Evolutionary conservation across 75 land plant species (phyloP).

Genomic region (Pinus tabuliformis): DNA sequence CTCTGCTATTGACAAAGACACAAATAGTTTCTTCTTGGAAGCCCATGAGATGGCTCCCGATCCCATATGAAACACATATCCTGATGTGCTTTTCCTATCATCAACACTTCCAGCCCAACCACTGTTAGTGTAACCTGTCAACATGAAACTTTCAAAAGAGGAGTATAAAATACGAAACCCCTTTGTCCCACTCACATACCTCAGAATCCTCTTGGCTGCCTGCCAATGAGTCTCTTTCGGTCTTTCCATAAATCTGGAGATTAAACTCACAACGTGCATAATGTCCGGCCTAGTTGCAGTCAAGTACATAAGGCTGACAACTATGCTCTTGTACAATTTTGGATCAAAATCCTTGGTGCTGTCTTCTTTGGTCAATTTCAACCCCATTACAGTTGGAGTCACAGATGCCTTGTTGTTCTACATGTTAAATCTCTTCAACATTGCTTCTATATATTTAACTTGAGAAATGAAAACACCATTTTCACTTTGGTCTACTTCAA

Average conservation of each 20-base stretch:
- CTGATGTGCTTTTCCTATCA: conserved; percentile 10
- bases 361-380: neutral
- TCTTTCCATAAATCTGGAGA: neutral
- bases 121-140: conserved; percentile 1
- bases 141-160: neutral
- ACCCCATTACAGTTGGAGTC: neutral
- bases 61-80: conserved; percentile 10
- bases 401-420: neutral
- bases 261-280: neutral
- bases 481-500: neutral
- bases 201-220: neutral
- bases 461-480: too few species aligned
- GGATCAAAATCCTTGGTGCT: neutral
- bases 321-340: neutral
- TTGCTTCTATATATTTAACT: neutral
- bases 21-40: conserved; percentile 12
- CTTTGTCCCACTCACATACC: neutral
- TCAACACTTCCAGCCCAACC: conserved; percentile 20
- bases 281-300: neutral
- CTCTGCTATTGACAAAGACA: conserved; percentile 10
- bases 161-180: neutral
- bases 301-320: neutral
- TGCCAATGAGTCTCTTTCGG: neutral
- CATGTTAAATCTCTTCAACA: neutral
- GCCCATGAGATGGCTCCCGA: conserved; percentile 22